Conservation (phyloP, 371 early-diverging fungal genomes). For the Amoeboaphelidium occidentale region DNA sequence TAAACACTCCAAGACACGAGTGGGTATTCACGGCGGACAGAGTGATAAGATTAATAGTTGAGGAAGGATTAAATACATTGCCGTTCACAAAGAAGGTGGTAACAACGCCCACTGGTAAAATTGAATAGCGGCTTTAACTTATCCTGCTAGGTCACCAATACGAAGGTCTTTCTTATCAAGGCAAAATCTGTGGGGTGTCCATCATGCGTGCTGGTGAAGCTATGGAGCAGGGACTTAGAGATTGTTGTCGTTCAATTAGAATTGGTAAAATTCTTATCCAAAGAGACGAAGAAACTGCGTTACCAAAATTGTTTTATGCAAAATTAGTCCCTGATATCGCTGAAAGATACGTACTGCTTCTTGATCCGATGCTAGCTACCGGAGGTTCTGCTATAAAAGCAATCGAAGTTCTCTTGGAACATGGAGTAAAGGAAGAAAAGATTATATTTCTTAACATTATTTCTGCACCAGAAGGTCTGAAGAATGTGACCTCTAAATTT, state of each 20-base stretch:
- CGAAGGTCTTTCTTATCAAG: slow-evolving; percentile 49
- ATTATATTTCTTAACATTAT: slow-evolving; percentile 58
- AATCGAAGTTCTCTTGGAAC: slow-evolving; percentile 52
- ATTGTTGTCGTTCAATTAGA: slow-evolving; percentile 63
- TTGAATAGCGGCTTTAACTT: not conserved
- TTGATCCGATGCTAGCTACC: slow-evolving; percentile 92
- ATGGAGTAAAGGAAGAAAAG: slow-evolving; percentile 57
- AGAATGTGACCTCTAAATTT: slow-evolving; percentile 35
- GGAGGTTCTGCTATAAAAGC: slow-evolving; percentile 81
- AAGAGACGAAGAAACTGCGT: slow-evolving; percentile 73
- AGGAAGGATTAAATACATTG: slow-evolving; percentile 72
- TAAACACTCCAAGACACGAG: too few relatives aligned
- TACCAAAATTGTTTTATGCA: slow-evolving; percentile 64
- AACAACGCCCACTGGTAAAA: slow-evolving; percentile 42
- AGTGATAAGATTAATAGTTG: slow-evolving; percentile 66
- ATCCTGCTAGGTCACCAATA: slow-evolving; percentile 19
- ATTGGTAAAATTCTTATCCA: slow-evolving; percentile 88
- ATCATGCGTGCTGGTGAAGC: slow-evolving; percentile 88
- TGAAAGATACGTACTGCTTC: slow-evolving; percentile 50
- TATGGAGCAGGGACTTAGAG: slow-evolving; percentile 72
- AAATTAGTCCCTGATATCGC: slow-evolving; percentile 71
- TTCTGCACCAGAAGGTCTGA: slow-evolving; percentile 56
- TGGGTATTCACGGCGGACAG: slow-evolving; percentile 40
- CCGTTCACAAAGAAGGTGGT: slow-evolving; percentile 55
- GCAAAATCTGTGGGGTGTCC: slow-evolving; percentile 79